Evolutionary conservation across 805 yeast genomes (phyloP), one percentile per base, ranked within the genome.

Genomic region (Pichia cabralensis): DNA sequence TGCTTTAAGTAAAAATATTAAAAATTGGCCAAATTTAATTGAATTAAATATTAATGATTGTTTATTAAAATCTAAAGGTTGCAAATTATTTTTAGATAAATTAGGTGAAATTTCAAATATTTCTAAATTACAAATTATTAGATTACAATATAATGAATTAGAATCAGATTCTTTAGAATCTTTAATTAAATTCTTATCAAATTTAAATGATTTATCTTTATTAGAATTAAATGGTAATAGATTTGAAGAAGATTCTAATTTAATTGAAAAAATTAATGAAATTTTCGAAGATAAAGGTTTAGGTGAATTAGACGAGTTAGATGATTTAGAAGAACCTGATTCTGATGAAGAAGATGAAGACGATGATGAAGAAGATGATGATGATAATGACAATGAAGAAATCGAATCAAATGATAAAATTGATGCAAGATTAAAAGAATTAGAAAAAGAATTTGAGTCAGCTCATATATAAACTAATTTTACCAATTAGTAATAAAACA

Each of bases 201-300:
- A 58, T 14, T 61, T 89, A 47, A 80, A 80, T 27, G 62, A 65
- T 15, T 66, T 92, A 53, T 64, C 72, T 51, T 34, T 52, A 8
- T 65, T 92, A 45, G 97, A 92, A 64, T 69, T 92, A 45, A 89
- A 92, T 53, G 99, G 99, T 53, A 92, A 92, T 62, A 67, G 83
- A 53, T 80, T 92, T 49, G 83, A 83, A 33, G 97, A 92, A 56
- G 97, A 89, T 44, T 75, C 83, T 27, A 80, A 75, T 39, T 63
- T 69, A 15, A 57, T 92, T 36, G 81, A 74, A 35, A 58, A 62
- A 34, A 72, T 89, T 43, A 66, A 57, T 31, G 72, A 64, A 15
- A 56, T 76, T 13, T 85, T 89, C 46, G 82, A 72, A 37, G 70
- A 66, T 26, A 74, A 85, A 50, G 92, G 88, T 0, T 58, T 63